Percentiles rank a stretch among this genome's conserved stretches.
phyloP scores from a whole-genome alignment of 1,284 basidiomycete species.

The Microbotryomycetes sp. region DNA sequence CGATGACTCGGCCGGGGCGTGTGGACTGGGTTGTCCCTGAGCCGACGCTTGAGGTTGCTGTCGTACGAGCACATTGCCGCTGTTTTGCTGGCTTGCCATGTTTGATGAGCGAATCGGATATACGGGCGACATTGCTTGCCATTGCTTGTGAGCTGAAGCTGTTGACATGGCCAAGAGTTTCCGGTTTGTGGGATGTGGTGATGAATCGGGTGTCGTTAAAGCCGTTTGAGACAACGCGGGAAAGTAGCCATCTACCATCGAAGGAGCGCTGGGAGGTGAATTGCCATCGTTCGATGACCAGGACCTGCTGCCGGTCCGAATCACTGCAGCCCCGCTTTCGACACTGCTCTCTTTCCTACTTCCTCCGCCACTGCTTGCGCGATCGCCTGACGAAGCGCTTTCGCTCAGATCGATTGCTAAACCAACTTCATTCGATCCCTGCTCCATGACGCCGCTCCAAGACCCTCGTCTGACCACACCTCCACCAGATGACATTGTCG shows the following conservation, averaged over 20 bases:
- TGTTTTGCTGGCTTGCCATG: neutral
- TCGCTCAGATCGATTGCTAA: neutral
- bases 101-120: slow-evolving; percentile 9
- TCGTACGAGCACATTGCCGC: neutral
- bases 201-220: neutral
- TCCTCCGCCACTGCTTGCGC: neutral
- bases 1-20: neutral
- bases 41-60: neutral
- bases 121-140: neutral
- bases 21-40: neutral
- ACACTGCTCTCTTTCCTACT: neutral
- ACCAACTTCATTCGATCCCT: neutral
- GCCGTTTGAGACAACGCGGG: neutral
- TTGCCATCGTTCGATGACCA: neutral
- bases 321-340: neutral
- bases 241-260: neutral
- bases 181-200: neutral
- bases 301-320: neutral
- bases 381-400: neutral
- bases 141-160: slow-evolving; percentile 2
- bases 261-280: neutral
- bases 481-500: neutral
- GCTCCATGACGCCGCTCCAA: neutral
- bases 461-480: neutral
- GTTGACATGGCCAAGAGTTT: neutral